These are phyloP conservation scores for Dentipellis sp. DNA, from an alignment of 768 basidiomycete species.

Conservation along the genomic window DNA sequence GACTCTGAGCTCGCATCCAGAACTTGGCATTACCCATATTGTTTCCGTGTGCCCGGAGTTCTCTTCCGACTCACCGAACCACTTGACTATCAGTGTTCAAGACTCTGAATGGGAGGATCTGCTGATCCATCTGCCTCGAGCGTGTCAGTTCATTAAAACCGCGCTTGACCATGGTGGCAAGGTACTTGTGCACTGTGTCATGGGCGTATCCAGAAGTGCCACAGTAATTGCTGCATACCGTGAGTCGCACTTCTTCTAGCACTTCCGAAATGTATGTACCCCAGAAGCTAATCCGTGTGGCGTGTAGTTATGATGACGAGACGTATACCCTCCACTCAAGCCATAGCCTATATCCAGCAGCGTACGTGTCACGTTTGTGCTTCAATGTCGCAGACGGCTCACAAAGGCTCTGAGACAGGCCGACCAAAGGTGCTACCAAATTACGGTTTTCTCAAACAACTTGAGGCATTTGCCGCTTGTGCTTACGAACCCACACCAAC, in stretches of 20 bases:
- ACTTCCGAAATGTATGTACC: neutral
- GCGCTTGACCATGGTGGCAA: conserved; percentile 43
- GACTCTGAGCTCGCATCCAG: conserved; percentile 23
- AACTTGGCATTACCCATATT: conserved; percentile 72
- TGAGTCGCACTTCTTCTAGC: conserved; percentile 26
- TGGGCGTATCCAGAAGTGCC: conserved; percentile 64
- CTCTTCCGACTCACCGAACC: conserved; percentile 49
- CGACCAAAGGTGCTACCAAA: conserved; percentile 31
- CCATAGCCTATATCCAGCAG: conserved; percentile 26
- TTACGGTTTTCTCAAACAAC: conserved; percentile 48
- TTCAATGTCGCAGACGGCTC: conserved; percentile 5
- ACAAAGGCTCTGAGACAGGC: conserved; percentile 16
- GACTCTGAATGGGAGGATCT: conserved; percentile 46
- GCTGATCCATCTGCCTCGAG: conserved; percentile 51
- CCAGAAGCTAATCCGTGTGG: too few species aligned
- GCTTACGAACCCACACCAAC: conserved; percentile 33
- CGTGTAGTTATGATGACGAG: conserved; percentile 12
- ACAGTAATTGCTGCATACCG: conserved; percentile 73
- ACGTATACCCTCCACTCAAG: conserved; percentile 6
- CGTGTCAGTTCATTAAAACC: conserved; percentile 53
- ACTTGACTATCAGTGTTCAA: conserved; percentile 57
- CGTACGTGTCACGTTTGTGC: conserved; percentile 13
- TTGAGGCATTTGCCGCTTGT: conserved; percentile 45
- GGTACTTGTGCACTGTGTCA: conserved; percentile 64
- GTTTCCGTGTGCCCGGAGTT: conserved; percentile 65